These are phyloP conservation scores for Sphagnum contortum DNA, from an alignment of 225 moss, liverwort and hornwort species.

Conservation along the genomic window DNA sequence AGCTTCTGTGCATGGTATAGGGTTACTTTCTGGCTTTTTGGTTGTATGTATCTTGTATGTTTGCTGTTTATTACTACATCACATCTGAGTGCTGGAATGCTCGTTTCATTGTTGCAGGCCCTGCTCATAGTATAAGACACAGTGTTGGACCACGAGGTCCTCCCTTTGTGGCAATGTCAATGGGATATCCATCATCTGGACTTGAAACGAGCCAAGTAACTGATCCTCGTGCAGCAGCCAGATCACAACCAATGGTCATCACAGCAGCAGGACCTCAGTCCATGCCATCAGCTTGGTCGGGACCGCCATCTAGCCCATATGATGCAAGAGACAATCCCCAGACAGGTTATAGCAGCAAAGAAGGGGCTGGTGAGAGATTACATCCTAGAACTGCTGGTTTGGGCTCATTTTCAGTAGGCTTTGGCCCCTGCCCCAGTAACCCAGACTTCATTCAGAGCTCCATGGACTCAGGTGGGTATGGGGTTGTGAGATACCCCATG, in stretches of 20 bases:
- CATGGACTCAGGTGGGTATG: not conserved
- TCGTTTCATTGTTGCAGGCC: not conserved
- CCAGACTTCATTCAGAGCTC: not conserved
- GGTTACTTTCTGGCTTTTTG: too few relatives aligned
- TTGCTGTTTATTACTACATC: too few relatives aligned
- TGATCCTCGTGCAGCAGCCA: not conserved
- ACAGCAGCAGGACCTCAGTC: slow-evolving; percentile 1
- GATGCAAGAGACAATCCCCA: not conserved
- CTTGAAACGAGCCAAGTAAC: too few relatives aligned
- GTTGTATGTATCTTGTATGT: too few relatives aligned
- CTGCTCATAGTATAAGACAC: not conserved
- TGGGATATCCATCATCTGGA: too few relatives aligned
- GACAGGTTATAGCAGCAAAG: not conserved
- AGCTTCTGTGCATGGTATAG: too few relatives aligned
- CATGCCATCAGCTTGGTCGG: not conserved
- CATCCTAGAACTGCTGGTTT: not conserved
- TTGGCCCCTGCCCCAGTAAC: not conserved
- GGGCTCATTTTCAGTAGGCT: not conserved
- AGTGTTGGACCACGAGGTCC: not conserved
- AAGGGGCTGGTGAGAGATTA: not conserved
- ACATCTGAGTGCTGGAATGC: too few relatives aligned
- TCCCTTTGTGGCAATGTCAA: not conserved
- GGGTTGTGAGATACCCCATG: not conserved
- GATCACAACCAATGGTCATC: not conserved
- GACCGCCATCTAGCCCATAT: not conserved